Base-by-base conservation (phyloP, 192 early-diverging fungal species). In the Podila epicladia region DNA sequence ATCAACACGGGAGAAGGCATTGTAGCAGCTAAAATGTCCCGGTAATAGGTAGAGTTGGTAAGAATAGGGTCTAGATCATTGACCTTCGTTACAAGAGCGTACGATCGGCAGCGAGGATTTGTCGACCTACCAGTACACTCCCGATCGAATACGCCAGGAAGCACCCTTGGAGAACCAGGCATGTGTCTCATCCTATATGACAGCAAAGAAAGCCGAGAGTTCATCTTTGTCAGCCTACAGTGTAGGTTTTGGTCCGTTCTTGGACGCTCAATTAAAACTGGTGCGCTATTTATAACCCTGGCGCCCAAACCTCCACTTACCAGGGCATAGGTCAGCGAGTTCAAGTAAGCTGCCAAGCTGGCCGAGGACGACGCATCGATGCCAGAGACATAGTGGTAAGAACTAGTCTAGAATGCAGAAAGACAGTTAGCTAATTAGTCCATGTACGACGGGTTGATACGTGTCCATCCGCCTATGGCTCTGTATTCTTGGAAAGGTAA, bases 1-100 rank as follows among this genome's bases (percentile, higher is more conserved):
- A 85, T 99, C 98, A 9, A 98, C 93, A 24, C 96, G 90, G 8
- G 97, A 97, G 73, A 99, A 99, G 5, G 96, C 96, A 84, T 99
- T 98, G 86, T 94, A 99, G 82, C 96, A 95, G 86, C 98, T 96
- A 85, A 55, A 62, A 57, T 11, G 50, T 13, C 29, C 19, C 33
- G 61, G 29, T 24, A 29, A 35, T n/a, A 38, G 33, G 17, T 49
- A 2, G 28, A 38, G 35, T 37, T 24, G 24, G 48, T 19, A 11
- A 24, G 11, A 55, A 41, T 55, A n/a, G 5, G 61, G 19, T 31
- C 41, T 60, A 13, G 19, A 31, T 31, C 19, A 38, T 7, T 0
- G 12, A 1, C 2, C 41, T 45, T 45, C 15, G 41, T 4, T 45
- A 45, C 12, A 15, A 2, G 41, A 15, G 17, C 41, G 41, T 2